Evolutionary conservation across 441 rosid genomes (phyloP), one percentile per base, ranked within the genome.

Genomic region (Eutrema salsugineum): DNA sequence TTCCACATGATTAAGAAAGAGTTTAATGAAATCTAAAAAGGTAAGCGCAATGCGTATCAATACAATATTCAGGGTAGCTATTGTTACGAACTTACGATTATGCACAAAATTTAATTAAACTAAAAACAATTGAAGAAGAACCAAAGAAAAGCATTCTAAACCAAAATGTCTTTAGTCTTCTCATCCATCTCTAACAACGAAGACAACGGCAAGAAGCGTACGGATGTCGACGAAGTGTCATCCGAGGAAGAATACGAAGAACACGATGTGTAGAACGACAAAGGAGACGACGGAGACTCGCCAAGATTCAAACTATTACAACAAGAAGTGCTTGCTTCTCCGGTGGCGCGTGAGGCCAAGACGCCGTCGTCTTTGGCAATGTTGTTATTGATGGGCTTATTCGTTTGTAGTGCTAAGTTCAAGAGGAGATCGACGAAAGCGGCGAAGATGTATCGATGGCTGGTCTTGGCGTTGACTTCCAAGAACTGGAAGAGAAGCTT

Each of bases 401-500:
- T 39, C 39, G 60, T 30, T 19, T 63, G 22, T 20, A 38, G 66
- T 69, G 73, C 14, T 60, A 71, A 61, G 60, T 62, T 72, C 8
- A 89, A 82, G 5, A 89, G 82, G 42, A 93, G 80, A 81, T 93
- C 98, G 11, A 88, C 83, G 42, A 93, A 93, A 36, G 98, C 97
- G 5, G 82, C 84, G 49, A 89, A 61, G 12, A 93, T 89, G 71
- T 83, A 86, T 2, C 85, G 85, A 54, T 89, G 96, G 62, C 85
- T 93, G 59, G 78, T 79, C 77, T 80, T 81, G 11, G 73, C 84
- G 63, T 91, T 93, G 40, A 84, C 85, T 67, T 71, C 81, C 66
- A 93, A 71, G 71, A 86, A 93, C 68, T 92, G 84, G 12, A 73
- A 63, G 44, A 93, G 66, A 46, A 93, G 92, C 57, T 83, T 80